Base-by-base conservation (phyloP, 2,329 filamentous ascomycete species). In the Lachnellula hyalina region DNA sequence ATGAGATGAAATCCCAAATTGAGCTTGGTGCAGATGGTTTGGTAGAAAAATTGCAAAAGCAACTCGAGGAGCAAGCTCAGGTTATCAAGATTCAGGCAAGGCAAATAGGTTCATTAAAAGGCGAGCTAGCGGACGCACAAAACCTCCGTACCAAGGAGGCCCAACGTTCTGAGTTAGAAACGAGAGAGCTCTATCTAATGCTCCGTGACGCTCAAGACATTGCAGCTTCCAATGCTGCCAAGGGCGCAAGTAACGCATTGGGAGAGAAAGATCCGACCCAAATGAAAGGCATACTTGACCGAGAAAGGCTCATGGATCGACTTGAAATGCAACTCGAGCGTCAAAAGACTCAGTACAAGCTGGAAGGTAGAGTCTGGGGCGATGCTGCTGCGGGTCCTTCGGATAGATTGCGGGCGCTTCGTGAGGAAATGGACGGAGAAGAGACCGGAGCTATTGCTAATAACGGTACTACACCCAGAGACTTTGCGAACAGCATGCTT, bases 151-250 rank as follows among this genome's bases (percentile, higher is more conserved):
- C 89, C 17, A 92, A 95, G 71, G 93, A 97, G 70, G 81, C 95
- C 36, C 94, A 97, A 73, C 83, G 94, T 51, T 96, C 96, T 67
- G 94, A 99, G 73, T 77, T 99, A 32, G 94, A 99, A 74, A 97
- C 93, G 2, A 82, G 94, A 74, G 94, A 99, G 73, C 76, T 99
- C 21, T 99, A 97, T 72, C 86, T 99, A 54, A 99, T 99, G 94
- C 86, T 99, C 61, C 85, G 93, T 58, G 94, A 99, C 72, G 93
- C 94, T 38, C 93, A 97, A 72, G 93, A 99, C 67, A 90, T 96
- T 62, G 93, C 93, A 46, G 92, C 91, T 23, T 91, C 93, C 3
- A 89, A 90, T 65, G 89, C 90, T 52, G 74, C 74, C 53, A 85
- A 84, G 70, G 75, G 75, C 59, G 59, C 56, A 25, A 84, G 81